Conservation (phyloP, 2,329 filamentous ascomycete genomes). For the Sclerotiophoma versabilis region DNA sequence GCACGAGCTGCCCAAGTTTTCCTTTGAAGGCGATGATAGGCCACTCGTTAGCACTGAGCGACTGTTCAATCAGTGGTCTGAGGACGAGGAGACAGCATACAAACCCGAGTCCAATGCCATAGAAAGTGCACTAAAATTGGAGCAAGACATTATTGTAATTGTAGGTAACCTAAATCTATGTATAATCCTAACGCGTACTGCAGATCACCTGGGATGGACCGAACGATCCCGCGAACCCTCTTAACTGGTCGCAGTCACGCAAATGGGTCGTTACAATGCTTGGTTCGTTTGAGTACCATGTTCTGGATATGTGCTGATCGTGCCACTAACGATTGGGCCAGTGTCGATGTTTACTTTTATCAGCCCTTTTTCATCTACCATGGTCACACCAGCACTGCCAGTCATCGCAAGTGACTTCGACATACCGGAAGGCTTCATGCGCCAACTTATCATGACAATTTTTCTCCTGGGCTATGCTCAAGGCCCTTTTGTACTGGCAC, state of each 20-base stretch:
- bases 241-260: conserved; percentile 54
- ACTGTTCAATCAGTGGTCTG: conserved; percentile 24
- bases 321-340: neutral
- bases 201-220: conserved; percentile 55
- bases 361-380: conserved; percentile 49
- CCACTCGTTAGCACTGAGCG: conserved; percentile 31
- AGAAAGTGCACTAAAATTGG: conserved; percentile 4
- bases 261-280: conserved; percentile 57
- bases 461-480: conserved; percentile 49
- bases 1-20: conserved; percentile 25
- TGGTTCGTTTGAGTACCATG: conserved; percentile 15
- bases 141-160: conserved; percentile 29
- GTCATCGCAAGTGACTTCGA: conserved; percentile 42
- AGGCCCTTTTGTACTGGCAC: conserved; percentile 47
- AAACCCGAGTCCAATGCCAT: conserved; percentile 14
- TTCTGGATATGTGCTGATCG: neutral
- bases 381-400: conserved; percentile 46
- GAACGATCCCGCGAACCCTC: conserved; percentile 55
- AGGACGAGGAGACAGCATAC: conserved; percentile 22
- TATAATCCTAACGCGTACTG: conserved; percentile 14
- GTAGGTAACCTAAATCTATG: neutral
- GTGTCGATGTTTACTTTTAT: conserved; percentile 49
- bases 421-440: conserved; percentile 39
- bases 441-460: conserved; percentile 45
- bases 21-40: conserved; percentile 25